Evolutionary conservation across 176 grass and related monocot genomes (phyloP).

Genomic region (Triticum monococcum): DNA sequence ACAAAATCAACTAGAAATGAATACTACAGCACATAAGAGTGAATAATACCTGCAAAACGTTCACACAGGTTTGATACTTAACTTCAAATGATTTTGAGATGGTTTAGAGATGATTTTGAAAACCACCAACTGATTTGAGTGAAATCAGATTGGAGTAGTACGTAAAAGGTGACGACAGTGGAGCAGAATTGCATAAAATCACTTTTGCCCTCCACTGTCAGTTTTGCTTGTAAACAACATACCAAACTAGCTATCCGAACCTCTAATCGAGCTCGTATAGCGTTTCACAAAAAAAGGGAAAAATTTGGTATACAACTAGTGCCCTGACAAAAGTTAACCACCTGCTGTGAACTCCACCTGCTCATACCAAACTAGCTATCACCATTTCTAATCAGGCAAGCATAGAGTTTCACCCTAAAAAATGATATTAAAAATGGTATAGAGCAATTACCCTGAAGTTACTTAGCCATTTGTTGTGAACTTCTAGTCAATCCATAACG

Average conservation of each 20-base stretch:
- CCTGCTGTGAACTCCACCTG: background rate
- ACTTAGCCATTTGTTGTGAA: background rate
- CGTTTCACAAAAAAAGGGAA: background rate
- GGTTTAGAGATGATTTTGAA: constrained; percentile 2
- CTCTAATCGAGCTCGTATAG: background rate
- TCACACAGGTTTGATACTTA: constrained; percentile 18
- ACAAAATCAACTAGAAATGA: constrained; percentile 2
- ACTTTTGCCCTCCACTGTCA: background rate
- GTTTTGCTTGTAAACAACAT: background rate
- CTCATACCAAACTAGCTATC: background rate
- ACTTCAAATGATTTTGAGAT: background rate
- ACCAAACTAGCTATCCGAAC: background rate
- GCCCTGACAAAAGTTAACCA: background rate
- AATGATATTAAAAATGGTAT: background rate
- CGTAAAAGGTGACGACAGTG: background rate
- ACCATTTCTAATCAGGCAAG: background rate
- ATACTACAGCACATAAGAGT: background rate
- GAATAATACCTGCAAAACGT: background rate
- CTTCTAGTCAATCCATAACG: background rate
- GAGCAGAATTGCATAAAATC: background rate
- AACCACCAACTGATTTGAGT: background rate
- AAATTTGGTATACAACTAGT: background rate
- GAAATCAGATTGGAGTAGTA: background rate
- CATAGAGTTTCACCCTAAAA: background rate
- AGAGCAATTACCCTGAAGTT: constrained; percentile 5